phyloP scores from a whole-genome alignment of 78 protist species.

The Dictyostelium intermedium region DNA sequence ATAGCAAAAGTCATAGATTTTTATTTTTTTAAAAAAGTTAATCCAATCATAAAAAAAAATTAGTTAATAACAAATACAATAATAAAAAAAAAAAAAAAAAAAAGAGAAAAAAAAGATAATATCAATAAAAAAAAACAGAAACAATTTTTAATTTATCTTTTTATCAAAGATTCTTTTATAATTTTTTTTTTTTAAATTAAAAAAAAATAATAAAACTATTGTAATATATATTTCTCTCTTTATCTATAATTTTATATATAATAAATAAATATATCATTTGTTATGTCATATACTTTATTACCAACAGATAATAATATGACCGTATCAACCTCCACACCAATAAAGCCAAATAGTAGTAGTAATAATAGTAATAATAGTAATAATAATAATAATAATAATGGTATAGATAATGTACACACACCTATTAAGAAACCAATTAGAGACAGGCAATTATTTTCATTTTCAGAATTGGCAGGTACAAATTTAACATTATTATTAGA shows the following conservation, averaged over 20 bases:
- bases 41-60: neutral
- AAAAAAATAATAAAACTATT: neutral
- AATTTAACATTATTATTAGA: conserved; percentile 55
- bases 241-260: neutral
- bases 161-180: neutral
- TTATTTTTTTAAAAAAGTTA: too few species aligned
- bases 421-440: neutral
- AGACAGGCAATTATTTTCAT: conserved; percentile 55
- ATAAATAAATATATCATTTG: too few species aligned
- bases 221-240: neutral
- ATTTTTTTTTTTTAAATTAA: too few species aligned
- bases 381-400: neutral
- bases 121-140: neutral
- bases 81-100: too few species aligned
- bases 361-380: neutral
- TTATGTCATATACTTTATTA: conserved; percentile 2
- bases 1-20: neutral
- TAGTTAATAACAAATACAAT: too few species aligned
- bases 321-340: neutral
- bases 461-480: conserved; percentile 66
- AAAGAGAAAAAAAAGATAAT: neutral
- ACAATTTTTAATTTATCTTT: neutral
- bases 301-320: conserved; percentile 1
- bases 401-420: neutral
- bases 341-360: neutral